phyloP scores from a whole-genome alignment of 495 filamentous ascomycete species.

The Neurospora tetrasperma region DNA sequence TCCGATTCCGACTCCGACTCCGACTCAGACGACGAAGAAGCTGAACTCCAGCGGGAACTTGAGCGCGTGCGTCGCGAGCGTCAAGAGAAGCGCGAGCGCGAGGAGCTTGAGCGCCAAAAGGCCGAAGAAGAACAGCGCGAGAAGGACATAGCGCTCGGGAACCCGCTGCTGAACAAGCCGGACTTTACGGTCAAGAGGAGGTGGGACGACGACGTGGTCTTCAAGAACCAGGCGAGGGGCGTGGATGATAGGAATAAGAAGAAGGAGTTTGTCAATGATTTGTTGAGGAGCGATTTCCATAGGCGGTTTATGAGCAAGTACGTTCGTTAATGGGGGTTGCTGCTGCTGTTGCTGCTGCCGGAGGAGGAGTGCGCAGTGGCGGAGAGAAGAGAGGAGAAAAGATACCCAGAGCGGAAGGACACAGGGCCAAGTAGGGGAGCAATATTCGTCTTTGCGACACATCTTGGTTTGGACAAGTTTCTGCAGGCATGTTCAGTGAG shows the following conservation, averaged over 20 bases:
- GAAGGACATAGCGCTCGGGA: slow-evolving; percentile 81
- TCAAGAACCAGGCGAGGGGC: slow-evolving; percentile 95
- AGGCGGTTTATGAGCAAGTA: slow-evolving; percentile 88
- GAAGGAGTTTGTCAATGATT: slow-evolving; percentile 96
- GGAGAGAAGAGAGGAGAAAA: not conserved
- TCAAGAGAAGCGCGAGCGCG: slow-evolving; percentile 72
- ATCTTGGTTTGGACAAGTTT: not conserved
- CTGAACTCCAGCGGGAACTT: slow-evolving; percentile 80
- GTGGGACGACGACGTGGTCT: slow-evolving; percentile 99
- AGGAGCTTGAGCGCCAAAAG: slow-evolving; percentile 68
- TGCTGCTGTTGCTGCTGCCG: not conserved
- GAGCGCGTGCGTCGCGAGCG: slow-evolving; percentile 91
- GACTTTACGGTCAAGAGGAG: slow-evolving; percentile 70
- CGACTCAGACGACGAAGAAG: slow-evolving; percentile 66
- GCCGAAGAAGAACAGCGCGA: slow-evolving; percentile 76
- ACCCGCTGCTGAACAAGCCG: slow-evolving; percentile 73
- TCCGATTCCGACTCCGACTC: slow-evolving; percentile 34
- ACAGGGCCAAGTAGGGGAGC: not conserved
- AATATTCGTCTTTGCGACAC: not conserved
- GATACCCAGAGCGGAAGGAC: not conserved
- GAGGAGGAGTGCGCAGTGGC: not conserved
- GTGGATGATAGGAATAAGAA: slow-evolving; percentile 82
- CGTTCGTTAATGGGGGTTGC: too few species aligned
- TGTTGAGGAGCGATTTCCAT: slow-evolving; percentile 93
- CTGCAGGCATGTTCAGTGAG: not conserved